Percentiles rank a stretch among this genome's conserved stretches.
These are phyloP conservation scores for Symbiodinium natans DNA, from an alignment of 73 alveolate species.

Conservation along the genomic window DNA sequence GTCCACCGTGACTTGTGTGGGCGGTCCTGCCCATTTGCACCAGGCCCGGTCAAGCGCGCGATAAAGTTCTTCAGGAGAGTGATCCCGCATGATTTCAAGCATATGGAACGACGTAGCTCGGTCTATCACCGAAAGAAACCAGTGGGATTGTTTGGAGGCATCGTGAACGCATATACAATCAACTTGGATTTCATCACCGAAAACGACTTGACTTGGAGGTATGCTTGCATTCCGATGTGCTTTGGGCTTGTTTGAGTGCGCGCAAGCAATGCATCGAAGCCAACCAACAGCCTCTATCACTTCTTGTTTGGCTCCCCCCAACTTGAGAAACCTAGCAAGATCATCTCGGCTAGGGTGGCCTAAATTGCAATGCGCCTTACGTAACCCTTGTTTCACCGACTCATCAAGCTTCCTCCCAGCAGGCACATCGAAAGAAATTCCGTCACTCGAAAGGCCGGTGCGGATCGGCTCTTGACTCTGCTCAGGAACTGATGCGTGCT, in stretches of 20 bases:
- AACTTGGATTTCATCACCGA: conserved; percentile 31
- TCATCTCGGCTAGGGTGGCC: background rate
- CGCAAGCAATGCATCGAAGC: background rate
- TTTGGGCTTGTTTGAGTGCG: background rate
- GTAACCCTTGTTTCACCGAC: too few relatives aligned
- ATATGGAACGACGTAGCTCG: conserved; percentile 14
- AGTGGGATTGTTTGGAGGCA: background rate
- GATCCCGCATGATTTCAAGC: background rate
- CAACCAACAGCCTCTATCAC: background rate
- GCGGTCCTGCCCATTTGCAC: background rate
- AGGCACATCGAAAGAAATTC: background rate
- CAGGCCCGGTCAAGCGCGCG: background rate
- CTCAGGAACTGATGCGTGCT: too few relatives aligned
- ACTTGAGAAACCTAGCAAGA: background rate
- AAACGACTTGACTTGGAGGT: background rate
- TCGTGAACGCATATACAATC: background rate
- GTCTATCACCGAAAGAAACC: background rate
- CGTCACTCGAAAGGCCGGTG: background rate
- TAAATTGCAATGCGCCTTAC: background rate
- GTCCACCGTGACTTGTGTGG: background rate
- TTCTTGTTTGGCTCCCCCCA: background rate
- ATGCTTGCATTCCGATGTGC: background rate
- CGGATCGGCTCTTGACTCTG: background rate
- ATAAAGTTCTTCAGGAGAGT: background rate
- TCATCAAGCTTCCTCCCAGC: background rate